Evolutionary conservation across 2,329 filamentous ascomycete genomes (phyloP), one percentile per base, ranked within the genome.

Genomic region (Xylaria sp.): DNA sequence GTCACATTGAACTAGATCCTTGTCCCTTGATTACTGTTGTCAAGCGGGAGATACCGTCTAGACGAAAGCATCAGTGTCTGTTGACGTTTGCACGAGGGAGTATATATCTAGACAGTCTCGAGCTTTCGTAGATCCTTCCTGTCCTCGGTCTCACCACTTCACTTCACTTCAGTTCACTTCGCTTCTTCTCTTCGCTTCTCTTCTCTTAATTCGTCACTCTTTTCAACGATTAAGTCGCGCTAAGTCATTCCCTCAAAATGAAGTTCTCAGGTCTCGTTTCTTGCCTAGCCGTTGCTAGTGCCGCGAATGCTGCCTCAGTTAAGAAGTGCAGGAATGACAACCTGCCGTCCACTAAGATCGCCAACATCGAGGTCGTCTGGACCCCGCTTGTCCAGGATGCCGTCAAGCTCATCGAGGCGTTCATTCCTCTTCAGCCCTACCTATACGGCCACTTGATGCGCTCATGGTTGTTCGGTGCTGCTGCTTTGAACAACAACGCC

Each of bases 381-480:
- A 71, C 69, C 10, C 59, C 44, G n/a, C 53, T 71, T 2, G 69
- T 71, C 36, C 67, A 33, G 15, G 60, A 67, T 49, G 69, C 67
- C 23, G 9, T 61, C 20, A 31, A 56, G 20, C 46, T 63, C 51
- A 53, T 71, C 33, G 44, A 69, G 67, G 36, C 13, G 1, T 71
- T 71, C 31, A 69, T 61, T 6, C 69, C 69, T 15, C 63, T 71
- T 15, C 69, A 71, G 60, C 69, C 69, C 6, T 71, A 71, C 60
- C 63, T 71, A 2, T 71, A 69, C 60, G 63, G 59, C 60, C 69
- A 71, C 63, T 36, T 69, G 40, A 69, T 71, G 60, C 69, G 69
- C 9, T 71, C 66, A 11, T 71, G 69, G 69, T 20, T 71, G 17
- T 71, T 56, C 23, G 69, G 69, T 31, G 69, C 63, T 13, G 69